Percentiles rank a stretch among this genome's conserved stretches.
Conservation (phyloP, 148 eudicot species). For the Diospyros kaki region DNA sequence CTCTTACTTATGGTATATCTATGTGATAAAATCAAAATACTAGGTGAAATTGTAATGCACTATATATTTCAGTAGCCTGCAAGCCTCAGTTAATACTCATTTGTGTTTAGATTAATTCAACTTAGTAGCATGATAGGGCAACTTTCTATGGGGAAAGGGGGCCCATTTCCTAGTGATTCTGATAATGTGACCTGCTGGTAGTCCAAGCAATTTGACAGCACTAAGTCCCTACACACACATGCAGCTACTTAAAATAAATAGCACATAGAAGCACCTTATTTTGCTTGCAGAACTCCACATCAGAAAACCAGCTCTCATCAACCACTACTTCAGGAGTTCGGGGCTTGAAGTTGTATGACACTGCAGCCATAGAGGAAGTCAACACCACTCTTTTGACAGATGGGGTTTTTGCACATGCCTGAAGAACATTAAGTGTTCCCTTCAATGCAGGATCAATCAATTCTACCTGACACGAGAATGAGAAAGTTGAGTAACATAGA, state of each 20-base stretch:
- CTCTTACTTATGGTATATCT: too few species aligned
- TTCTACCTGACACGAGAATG: slow-evolving; percentile 35
- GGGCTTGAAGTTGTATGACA: slow-evolving; percentile 24
- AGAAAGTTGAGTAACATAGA: neutral
- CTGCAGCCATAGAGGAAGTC: slow-evolving; percentile 61
- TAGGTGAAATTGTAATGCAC: too few species aligned
- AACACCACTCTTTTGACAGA: slow-evolving; percentile 48
- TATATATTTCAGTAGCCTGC: too few species aligned
- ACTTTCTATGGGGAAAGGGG: too few species aligned
- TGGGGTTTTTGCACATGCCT: slow-evolving; percentile 40
- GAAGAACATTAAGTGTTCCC: slow-evolving; percentile 69
- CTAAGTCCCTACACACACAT: neutral
- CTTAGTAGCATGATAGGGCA: too few species aligned
- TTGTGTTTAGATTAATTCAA: neutral
- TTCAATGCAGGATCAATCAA: slow-evolving; percentile 64
- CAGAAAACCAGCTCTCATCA: slow-evolving; percentile 55
- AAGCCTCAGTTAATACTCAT: too few species aligned
- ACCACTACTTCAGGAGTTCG: slow-evolving; percentile 44
- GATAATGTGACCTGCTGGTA: neutral
- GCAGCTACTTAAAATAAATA: neutral
- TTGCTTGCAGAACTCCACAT: slow-evolving; percentile 29
- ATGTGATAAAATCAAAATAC: too few species aligned
- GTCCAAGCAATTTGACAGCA: slow-evolving; percentile 11
- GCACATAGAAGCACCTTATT: slow-evolving; percentile 21
- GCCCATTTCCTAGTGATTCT: neutral